These are phyloP conservation scores for Wickerhamiella azyma DNA, from an alignment of 805 yeast species.

Conservation along the genomic window DNA sequence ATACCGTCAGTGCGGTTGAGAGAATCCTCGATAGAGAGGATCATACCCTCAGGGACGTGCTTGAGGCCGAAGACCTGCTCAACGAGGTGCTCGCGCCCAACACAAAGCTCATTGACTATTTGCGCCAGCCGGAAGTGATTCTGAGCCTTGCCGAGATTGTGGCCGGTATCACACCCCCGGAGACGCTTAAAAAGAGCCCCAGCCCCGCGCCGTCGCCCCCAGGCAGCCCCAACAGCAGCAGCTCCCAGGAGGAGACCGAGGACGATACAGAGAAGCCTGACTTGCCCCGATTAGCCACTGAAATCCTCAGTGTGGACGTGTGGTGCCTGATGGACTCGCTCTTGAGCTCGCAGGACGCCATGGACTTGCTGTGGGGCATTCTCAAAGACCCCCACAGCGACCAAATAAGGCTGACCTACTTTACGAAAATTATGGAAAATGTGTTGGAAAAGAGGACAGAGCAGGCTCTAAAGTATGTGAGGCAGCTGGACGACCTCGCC, in stretches of 20 bases:
- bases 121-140: slow-evolving; percentile 66
- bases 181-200: slow-evolving; percentile 12
- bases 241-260: slow-evolving; percentile 13
- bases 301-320: slow-evolving; percentile 77
- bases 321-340: slow-evolving; percentile 89
- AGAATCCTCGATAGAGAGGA: slow-evolving; percentile 35
- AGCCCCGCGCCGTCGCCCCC: slow-evolving; percentile 5
- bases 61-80: slow-evolving; percentile 62
- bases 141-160: slow-evolving; percentile 55
- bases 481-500: slow-evolving; percentile 56
- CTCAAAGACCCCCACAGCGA: slow-evolving; percentile 50
- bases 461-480: slow-evolving; percentile 57
- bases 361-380: slow-evolving; percentile 66
- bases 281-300: slow-evolving; percentile 65
- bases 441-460: slow-evolving; percentile 78
- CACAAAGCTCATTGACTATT: slow-evolving; percentile 59
- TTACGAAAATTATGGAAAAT: slow-evolving; percentile 85
- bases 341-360: slow-evolving; percentile 53
- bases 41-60: slow-evolving; percentile 34
- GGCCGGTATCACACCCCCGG: slow-evolving; percentile 7
- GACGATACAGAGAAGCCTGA: slow-evolving; percentile 10
- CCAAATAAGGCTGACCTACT: slow-evolving; percentile 52
- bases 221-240: slow-evolving; percentile 11
- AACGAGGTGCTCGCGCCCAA: slow-evolving; percentile 63
- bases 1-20: slow-evolving; percentile 42